phyloP scores from a whole-genome alignment of 2,329 filamentous ascomycete genomes.

The Aspergillus fumigatiaffinis region DNA sequence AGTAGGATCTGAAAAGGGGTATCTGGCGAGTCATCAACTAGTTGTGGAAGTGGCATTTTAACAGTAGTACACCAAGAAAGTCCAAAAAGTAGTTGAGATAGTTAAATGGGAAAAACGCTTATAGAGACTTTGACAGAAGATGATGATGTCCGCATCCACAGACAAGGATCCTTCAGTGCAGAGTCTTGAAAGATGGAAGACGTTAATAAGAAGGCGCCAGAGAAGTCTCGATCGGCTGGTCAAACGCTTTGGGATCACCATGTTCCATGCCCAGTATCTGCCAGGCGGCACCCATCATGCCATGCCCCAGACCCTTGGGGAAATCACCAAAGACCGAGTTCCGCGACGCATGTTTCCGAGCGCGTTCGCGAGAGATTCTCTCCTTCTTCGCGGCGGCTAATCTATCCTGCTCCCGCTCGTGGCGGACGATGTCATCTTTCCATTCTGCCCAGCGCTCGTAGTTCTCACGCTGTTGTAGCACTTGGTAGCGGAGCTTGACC shows the following conservation, averaged over 20 bases:
- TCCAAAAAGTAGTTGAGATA: neutral
- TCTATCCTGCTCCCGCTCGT: slow-evolving; percentile 36
- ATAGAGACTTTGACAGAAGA: neutral
- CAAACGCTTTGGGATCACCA: slow-evolving; percentile 21
- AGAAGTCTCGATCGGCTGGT: slow-evolving; percentile 13
- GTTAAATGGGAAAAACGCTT: neutral
- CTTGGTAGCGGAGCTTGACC: slow-evolving; percentile 41
- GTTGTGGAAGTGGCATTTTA: neutral
- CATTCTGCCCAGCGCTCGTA: slow-evolving; percentile 46
- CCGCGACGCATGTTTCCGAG: slow-evolving; percentile 21
- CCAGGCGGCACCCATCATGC: slow-evolving; percentile 41
- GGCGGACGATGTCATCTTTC: slow-evolving; percentile 38
- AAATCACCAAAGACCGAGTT: slow-evolving; percentile 29
- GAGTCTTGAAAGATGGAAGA: neutral
- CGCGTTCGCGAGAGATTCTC: slow-evolving; percentile 25
- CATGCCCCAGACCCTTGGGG: slow-evolving; percentile 31
- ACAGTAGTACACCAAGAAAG: neutral
- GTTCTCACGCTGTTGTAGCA: slow-evolving; percentile 43
- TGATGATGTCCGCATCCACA: neutral
- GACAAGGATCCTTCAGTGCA: too few species aligned
- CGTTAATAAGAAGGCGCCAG: slow-evolving; percentile 5
- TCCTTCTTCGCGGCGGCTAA: slow-evolving; percentile 32
- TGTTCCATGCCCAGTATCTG: slow-evolving; percentile 39
- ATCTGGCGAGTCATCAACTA: neutral
- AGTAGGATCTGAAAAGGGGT: neutral